These are phyloP conservation scores for Dysphania ambrosioides DNA, from an alignment of 148 eudicot species.

Conservation along the genomic window DNA sequence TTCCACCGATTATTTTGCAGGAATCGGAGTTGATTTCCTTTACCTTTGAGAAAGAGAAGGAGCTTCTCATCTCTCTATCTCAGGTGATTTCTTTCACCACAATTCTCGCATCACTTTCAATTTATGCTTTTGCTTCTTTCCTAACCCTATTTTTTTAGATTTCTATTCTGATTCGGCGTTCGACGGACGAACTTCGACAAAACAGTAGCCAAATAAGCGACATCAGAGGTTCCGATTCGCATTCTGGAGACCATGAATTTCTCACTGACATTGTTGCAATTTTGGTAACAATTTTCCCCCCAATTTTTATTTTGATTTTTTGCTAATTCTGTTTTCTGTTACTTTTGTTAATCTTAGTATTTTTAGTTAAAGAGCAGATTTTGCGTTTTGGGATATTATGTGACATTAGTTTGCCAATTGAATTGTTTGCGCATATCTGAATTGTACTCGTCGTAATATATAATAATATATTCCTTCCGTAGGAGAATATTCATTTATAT, in stretches of 20 bases:
- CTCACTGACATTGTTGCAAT: constrained; percentile 35
- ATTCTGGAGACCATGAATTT: constrained; percentile 36
- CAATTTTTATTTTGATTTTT: not conserved
- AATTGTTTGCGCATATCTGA: too few relatives aligned
- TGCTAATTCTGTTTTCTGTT: too few relatives aligned
- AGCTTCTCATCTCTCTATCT: constrained; percentile 45
- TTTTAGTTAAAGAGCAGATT: too few relatives aligned
- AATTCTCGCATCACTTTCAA: not conserved
- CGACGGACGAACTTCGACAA: constrained; percentile 39
- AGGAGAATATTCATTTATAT: too few relatives aligned
- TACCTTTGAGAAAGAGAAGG: constrained; percentile 30
- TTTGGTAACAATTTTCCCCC: constrained; percentile 41
- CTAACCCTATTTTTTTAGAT: constrained; percentile 38
- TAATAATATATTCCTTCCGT: too few relatives aligned
- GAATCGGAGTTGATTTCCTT: constrained; percentile 21
- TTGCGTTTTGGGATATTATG: too few relatives aligned
- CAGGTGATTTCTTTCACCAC: constrained; percentile 29
- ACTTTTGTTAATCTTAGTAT: too few relatives aligned
- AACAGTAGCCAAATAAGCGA: constrained; percentile 27
- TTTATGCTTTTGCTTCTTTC: not conserved
- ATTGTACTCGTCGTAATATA: too few relatives aligned
- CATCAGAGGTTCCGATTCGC: constrained; percentile 12
- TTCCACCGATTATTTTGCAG: constrained; percentile 17
- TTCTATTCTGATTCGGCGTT: constrained; percentile 45
- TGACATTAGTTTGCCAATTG: too few relatives aligned